Evolutionary conservation across 2,329 filamentous ascomycete species (phyloP).

Genomic region (Pestalotiopsis sp.): DNA sequence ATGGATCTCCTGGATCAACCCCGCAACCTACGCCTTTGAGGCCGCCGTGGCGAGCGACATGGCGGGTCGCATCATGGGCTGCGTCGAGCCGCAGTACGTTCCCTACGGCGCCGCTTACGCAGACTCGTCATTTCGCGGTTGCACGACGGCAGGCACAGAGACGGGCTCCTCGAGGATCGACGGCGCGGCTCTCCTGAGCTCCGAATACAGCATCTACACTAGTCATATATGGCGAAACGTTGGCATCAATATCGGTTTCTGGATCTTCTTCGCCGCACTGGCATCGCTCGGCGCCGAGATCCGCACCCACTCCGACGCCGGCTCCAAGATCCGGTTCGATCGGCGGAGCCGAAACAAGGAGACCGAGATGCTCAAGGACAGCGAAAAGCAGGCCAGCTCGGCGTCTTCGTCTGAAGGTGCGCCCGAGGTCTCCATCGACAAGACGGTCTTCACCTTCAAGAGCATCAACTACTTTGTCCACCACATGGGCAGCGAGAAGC

Average conservation of each 20-base stretch:
- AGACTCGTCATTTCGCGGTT: slow-evolving; percentile 12
- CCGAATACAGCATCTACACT: slow-evolving; percentile 56
- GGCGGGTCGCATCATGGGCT: slow-evolving; percentile 50
- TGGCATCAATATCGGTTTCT: slow-evolving; percentile 62
- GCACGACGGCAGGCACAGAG: neutral
- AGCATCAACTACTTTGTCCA: slow-evolving; percentile 15
- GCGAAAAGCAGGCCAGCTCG: slow-evolving; percentile 1
- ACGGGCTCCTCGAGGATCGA: slow-evolving; percentile 35
- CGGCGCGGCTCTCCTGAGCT: slow-evolving; percentile 55
- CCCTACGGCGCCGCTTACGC: slow-evolving; percentile 47
- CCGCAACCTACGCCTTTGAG: slow-evolving; percentile 68
- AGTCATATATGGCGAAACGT: slow-evolving; percentile 65
- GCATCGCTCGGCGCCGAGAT: slow-evolving; percentile 60
- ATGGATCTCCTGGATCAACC: slow-evolving; percentile 61
- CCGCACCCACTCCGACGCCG: slow-evolving; percentile 47
- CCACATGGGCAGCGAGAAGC: slow-evolving; percentile 57
- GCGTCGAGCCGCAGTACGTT: slow-evolving; percentile 59
- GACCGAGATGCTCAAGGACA: neutral
- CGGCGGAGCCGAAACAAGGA: slow-evolving; percentile 11
- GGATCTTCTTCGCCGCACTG: slow-evolving; percentile 59
- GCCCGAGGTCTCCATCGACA: neutral
- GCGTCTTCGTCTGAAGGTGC: neutral
- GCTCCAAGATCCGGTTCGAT: slow-evolving; percentile 24
- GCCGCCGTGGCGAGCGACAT: slow-evolving; percentile 60
- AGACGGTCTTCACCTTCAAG: slow-evolving; percentile 15